Evolutionary conservation across 83 land plant genomes (phyloP).

Genomic region (Picea abies): DNA sequence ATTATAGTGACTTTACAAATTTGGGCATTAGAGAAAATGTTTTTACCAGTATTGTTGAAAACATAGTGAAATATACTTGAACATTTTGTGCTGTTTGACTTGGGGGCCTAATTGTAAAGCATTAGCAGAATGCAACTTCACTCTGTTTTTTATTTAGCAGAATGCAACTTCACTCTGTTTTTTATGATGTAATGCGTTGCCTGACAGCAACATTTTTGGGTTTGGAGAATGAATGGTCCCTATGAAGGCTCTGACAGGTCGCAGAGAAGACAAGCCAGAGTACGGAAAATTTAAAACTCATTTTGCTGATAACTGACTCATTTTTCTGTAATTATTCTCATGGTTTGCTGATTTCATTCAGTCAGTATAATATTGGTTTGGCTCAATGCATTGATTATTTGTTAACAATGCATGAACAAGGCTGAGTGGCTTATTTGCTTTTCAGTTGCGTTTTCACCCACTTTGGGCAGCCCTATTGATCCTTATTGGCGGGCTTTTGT

Average conservation of each 20-base stretch:
- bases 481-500: constrained; percentile 78
- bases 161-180: neutral
- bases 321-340: no score
- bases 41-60: neutral
- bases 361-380: neutral
- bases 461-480: constrained; percentile 91
- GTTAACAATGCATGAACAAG: neutral
- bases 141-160: neutral
- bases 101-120: neutral
- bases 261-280: constrained; percentile 55
- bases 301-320: neutral
- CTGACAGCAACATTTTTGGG: constrained; percentile 76
- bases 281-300: constrained; percentile 15
- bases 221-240: constrained; percentile 72
- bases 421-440: neutral
- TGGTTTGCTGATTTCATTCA: neutral
- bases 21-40: neutral
- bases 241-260: constrained; percentile 24
- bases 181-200: constrained; percentile 7
- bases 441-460: constrained; percentile 79
- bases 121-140: neutral
- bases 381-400: neutral
- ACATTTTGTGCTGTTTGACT: neutral
- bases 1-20: neutral
- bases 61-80: neutral